Conservation (phyloP, 2,329 filamentous ascomycete species). For the Cordyceps cateniannulata region DNA sequence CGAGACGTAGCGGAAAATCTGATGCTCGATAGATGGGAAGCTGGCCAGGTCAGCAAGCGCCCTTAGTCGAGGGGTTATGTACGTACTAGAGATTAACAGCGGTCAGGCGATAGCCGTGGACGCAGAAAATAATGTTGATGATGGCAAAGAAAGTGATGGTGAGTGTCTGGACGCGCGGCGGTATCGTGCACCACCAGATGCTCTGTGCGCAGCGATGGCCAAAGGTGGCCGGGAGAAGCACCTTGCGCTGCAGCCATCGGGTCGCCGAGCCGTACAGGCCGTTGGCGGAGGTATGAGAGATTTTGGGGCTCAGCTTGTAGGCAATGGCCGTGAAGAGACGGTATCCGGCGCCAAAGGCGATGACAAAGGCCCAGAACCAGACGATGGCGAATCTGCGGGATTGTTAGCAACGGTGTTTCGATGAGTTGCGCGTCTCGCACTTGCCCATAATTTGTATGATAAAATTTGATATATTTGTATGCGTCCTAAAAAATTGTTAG, state of each 20-base stretch:
- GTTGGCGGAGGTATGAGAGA: neutral
- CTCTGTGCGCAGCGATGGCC: slow-evolving; percentile 37
- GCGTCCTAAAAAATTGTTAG: slow-evolving; percentile 22
- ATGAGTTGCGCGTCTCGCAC: neutral
- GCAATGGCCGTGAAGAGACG: slow-evolving; percentile 20
- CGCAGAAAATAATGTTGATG: neutral
- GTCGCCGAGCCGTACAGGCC: neutral
- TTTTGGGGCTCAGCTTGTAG: neutral
- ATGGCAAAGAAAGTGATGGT: slow-evolving; percentile 31
- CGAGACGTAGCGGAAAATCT: slow-evolving; percentile 47
- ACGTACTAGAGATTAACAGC: neutral
- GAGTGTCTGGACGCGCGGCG: slow-evolving; percentile 35
- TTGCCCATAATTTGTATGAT: slow-evolving; percentile 34
- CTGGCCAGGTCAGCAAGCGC: neutral
- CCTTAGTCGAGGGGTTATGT: slow-evolving; percentile 5
- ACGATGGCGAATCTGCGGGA: slow-evolving; percentile 24
- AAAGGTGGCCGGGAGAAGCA: slow-evolving; percentile 36
- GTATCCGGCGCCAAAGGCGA: slow-evolving; percentile 29
- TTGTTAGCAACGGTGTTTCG: slow-evolving; percentile 16
- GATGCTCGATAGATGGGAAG: slow-evolving; percentile 19
- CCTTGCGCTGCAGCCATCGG: slow-evolving; percentile 26
- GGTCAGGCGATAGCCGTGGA: neutral
- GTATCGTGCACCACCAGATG: slow-evolving; percentile 38
- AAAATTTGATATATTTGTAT: slow-evolving; percentile 25
- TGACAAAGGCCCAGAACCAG: slow-evolving; percentile 34